phyloP scores from a whole-genome alignment of 2,329 filamentous ascomycete species.

The Penicillium sp. region DNA sequence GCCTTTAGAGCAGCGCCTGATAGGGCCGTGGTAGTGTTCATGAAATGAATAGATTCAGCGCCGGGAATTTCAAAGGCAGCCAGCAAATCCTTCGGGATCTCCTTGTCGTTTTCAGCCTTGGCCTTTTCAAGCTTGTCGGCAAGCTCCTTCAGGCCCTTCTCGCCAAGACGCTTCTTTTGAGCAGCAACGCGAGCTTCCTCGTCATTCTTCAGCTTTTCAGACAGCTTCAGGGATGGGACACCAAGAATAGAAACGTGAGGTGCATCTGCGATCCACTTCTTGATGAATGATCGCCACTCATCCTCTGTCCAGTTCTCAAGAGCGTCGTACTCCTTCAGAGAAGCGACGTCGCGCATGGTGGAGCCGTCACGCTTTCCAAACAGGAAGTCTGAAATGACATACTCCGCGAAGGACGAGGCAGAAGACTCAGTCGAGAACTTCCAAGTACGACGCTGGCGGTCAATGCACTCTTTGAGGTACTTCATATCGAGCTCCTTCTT shows the following conservation, averaged over 20 bases:
- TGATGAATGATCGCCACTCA: conserved; percentile 79
- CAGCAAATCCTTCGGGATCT: conserved; percentile 79
- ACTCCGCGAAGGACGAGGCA: conserved; percentile 75
- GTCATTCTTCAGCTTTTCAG: conserved; percentile 75
- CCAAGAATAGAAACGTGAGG: conserved; percentile 85
- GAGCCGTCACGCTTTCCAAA: conserved; percentile 85
- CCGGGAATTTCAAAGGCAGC: conserved; percentile 78
- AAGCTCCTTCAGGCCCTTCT: conserved; percentile 75
- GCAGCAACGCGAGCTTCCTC: conserved; percentile 76
- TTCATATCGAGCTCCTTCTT: conserved; percentile 77
- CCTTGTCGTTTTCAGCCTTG: conserved; percentile 81
- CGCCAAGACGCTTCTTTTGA: conserved; percentile 74
- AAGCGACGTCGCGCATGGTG: conserved; percentile 61
- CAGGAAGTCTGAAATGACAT: conserved; percentile 87
- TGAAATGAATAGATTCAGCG: conserved; percentile 92
- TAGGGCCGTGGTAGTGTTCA: conserved; percentile 79
- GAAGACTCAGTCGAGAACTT: conserved; percentile 81
- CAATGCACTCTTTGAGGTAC: conserved; percentile 85
- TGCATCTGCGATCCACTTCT: conserved; percentile 80
- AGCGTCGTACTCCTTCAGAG: conserved; percentile 57
- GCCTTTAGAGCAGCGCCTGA: conserved; percentile 73
- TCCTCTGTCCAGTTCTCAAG: conserved; percentile 77
- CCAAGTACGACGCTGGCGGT: conserved; percentile 74
- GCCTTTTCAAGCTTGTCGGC: conserved; percentile 74
- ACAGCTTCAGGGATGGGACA: conserved; percentile 75